Conservation (phyloP, 2,329 filamentous ascomycete genomes). For the Cucurbitaria berberidis region DNA sequence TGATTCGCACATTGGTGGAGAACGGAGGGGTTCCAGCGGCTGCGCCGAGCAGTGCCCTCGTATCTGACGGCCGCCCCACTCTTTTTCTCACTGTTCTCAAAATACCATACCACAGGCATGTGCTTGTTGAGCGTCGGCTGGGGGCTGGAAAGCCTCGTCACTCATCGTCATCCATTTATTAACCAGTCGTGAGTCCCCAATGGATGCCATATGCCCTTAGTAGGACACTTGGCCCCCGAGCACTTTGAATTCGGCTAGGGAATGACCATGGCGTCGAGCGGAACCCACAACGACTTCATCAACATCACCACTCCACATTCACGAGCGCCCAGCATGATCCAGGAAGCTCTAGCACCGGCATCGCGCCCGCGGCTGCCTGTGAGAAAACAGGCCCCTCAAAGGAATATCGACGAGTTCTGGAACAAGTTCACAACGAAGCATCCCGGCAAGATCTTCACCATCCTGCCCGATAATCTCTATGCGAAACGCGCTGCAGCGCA, state of each 20-base stretch:
- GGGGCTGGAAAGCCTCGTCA: conserved; percentile 35
- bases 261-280: conserved; percentile 46
- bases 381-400: conserved; percentile 66
- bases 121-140: conserved; percentile 36
- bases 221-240: conserved; percentile 24
- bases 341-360: conserved; percentile 26
- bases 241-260: conserved; percentile 14
- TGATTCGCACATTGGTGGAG: conserved; percentile 30
- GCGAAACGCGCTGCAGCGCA: conserved; percentile 64
- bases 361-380: conserved; percentile 32
- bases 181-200: conserved; percentile 31
- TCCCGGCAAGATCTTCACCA: conserved; percentile 73
- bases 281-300: conserved; percentile 45
- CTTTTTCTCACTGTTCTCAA: conserved; percentile 41
- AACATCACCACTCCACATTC: conserved; percentile 46
- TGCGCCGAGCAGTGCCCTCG: conserved; percentile 35
- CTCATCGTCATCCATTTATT: conserved; percentile 30
- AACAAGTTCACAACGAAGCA: conserved; percentile 69
- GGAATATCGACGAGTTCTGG: conserved; percentile 76
- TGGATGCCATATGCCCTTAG: conserved; percentile 29
- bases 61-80: conserved; percentile 46
- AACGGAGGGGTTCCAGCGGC: conserved; percentile 40
- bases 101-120: conserved; percentile 34
- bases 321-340: conserved; percentile 44
- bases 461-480: conserved; percentile 72